A percentile compares a stretch with the other conserved stretches of the same genome.
These are phyloP conservation scores for Leccinum barrowsii DNA, from an alignment of 768 basidiomycete species.

Conservation along the genomic window DNA sequence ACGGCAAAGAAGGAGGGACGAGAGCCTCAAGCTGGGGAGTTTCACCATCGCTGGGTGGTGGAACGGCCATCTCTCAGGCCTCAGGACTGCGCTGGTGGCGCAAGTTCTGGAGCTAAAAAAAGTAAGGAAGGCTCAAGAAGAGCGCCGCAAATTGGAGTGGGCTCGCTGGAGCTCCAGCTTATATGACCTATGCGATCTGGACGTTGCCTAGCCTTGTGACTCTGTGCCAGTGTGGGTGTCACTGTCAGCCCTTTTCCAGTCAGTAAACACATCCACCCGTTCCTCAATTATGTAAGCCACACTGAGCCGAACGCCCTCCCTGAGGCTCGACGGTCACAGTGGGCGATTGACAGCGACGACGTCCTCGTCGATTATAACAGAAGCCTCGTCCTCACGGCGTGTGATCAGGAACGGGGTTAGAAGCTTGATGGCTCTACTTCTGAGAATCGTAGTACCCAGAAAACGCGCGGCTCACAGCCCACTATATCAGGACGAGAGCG, in stretches of 20 bases:
- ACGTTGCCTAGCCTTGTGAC: constrained; percentile 3
- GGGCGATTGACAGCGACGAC: no score
- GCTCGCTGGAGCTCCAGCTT: background rate
- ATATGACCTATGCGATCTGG: background rate
- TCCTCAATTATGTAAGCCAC: constrained; percentile 11
- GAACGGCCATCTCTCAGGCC: constrained; percentile 30
- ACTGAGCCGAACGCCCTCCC: background rate
- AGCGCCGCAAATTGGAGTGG: background rate
- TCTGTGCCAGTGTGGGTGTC: background rate
- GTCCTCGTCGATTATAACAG: no score
- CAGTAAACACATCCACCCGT: background rate
- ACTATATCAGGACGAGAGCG: background rate
- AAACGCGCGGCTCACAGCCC: no score
- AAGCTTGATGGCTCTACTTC: no score
- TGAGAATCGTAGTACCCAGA: background rate
- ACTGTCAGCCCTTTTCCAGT: background rate
- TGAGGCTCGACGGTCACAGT: no score
- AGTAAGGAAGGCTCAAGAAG: background rate
- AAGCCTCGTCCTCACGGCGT: no score
- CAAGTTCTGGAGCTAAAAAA: constrained; percentile 1
- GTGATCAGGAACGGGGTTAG: no score
- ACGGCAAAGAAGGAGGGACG: background rate
- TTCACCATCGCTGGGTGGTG: constrained; percentile 29
- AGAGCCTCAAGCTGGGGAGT: constrained; percentile 29
- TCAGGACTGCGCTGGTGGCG: background rate